A percentile compares a stretch with the other conserved stretches of the same genome.
These are phyloP conservation scores for Powellomyces hirtus DNA, from an alignment of 192 early-diverging fungal species.

Conservation along the genomic window DNA sequence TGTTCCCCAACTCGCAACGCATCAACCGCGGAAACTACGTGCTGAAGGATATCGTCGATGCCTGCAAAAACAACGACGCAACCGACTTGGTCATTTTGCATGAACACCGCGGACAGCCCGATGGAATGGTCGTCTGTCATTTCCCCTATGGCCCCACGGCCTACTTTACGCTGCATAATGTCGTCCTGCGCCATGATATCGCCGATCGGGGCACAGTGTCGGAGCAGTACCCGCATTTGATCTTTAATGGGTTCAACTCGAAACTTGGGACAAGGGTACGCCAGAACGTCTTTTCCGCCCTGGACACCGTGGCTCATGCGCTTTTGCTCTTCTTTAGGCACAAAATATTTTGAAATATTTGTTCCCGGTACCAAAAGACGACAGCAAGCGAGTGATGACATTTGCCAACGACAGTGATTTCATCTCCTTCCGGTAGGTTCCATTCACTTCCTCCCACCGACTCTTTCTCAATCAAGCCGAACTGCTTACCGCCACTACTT, in stretches of 20 bases:
- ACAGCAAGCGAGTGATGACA: constrained; percentile 94
- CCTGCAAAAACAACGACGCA: constrained; percentile 89
- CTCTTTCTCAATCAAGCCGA: neutral
- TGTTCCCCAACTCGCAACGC: constrained; percentile 94
- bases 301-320: too few relatives aligned
- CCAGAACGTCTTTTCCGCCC: too few relatives aligned
- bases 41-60: constrained; percentile 93
- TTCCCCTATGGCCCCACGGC: constrained; percentile 98
- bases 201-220: constrained; percentile 94
- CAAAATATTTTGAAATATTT: constrained; percentile 90
- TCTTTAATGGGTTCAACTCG: constrained; percentile 91
- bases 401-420: constrained; percentile 96
- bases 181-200: constrained; percentile 97
- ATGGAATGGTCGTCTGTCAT: constrained; percentile 92
- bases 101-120: constrained; percentile 94
- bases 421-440: constrained; percentile 83
- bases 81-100: constrained; percentile 95
- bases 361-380: constrained; percentile 96
- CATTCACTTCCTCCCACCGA: neutral
- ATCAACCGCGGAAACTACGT: constrained; percentile 98
- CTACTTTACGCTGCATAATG: constrained; percentile 96
- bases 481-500: neutral
- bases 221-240: constrained; percentile 94
- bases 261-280: constrained; percentile 77
- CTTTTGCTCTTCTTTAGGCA: constrained; percentile 47